A percentile compares a stretch with the other conserved stretches of the same genome.
Evolutionary conservation across 371 early-diverging fungal genomes (phyloP).

Genomic region (Mortierella sp.): DNA sequence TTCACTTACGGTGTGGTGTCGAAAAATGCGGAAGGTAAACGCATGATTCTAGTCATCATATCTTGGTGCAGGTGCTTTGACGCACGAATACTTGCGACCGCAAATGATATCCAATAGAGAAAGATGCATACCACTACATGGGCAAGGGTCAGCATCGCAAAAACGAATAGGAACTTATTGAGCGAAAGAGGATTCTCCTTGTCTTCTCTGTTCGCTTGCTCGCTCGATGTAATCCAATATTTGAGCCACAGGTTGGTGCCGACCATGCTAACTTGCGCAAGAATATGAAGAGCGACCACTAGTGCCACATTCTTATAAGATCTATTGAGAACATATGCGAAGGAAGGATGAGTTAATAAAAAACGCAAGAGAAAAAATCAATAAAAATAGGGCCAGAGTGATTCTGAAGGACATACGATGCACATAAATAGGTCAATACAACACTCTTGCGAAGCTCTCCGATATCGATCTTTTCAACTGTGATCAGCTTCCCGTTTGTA

Average conservation of each 20-base stretch:
- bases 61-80: slow-evolving; percentile 49
- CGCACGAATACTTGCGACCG: slow-evolving; percentile 33
- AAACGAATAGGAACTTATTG: slow-evolving; percentile 76
- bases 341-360: slow-evolving; percentile 6
- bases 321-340: slow-evolving; percentile 1
- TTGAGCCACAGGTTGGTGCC: slow-evolving; percentile 73
- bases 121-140: slow-evolving; percentile 4
- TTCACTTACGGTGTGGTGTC: slow-evolving; percentile 80
- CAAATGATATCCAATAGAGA: slow-evolving; percentile 17
- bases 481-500: slow-evolving; percentile 1
- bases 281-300: slow-evolving; percentile 5
- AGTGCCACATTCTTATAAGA: slow-evolving; percentile 20
- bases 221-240: slow-evolving; percentile 66
- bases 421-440: neutral
- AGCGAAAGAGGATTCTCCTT: slow-evolving; percentile 39
- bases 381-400: too few species aligned
- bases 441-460: neutral
- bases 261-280: slow-evolving; percentile 22
- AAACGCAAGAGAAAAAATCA: neutral
- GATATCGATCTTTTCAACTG: slow-evolving; percentile 7
- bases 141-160: slow-evolving; percentile 80
- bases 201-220: neutral
- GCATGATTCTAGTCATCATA: slow-evolving; percentile 65
- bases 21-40: slow-evolving; percentile 82
- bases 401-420: slow-evolving; percentile 13